These are phyloP conservation scores for Ramaria sp. DNA, from an alignment of 768 basidiomycete genomes.

Conservation along the genomic window DNA sequence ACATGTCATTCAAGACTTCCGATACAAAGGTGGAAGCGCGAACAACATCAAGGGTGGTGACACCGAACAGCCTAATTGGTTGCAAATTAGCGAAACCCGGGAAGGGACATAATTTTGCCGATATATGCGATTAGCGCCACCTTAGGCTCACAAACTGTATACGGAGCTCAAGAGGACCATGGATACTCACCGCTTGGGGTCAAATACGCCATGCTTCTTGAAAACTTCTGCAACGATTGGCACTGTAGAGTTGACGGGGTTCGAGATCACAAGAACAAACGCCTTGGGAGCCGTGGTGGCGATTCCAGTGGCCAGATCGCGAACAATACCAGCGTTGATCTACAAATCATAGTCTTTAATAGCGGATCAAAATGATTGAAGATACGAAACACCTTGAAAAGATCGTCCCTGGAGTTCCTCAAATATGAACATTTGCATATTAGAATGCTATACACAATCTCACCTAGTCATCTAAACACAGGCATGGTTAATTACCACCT, in stretches of 20 bases:
- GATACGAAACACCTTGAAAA: constrained; percentile 67
- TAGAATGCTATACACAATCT: constrained; percentile 13
- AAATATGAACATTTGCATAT: not conserved
- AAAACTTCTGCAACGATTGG: constrained; percentile 93
- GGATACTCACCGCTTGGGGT: constrained; percentile 70
- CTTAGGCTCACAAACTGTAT: not conserved
- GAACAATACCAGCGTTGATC: constrained; percentile 98
- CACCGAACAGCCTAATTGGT: constrained; percentile 78
- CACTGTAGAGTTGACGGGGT: constrained; percentile 99
- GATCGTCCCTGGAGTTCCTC: constrained; percentile 60
- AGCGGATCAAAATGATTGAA: not conserved
- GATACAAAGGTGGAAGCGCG: constrained; percentile 95
- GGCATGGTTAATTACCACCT: constrained; percentile 3
- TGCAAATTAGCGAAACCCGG: not conserved
- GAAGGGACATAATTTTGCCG: not conserved
- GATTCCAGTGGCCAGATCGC: constrained; percentile 84
- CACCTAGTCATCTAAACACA: constrained; percentile 39
- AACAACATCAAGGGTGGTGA: constrained; percentile 95
- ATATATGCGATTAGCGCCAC: not conserved
- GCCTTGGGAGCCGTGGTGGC: constrained; percentile 81
- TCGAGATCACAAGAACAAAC: constrained; percentile 92
- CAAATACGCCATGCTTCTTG: constrained; percentile 85
- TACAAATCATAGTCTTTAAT: constrained; percentile 20
- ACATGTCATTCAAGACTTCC: constrained; percentile 53
- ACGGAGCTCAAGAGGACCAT: not conserved